These are phyloP conservation scores for Myotisia sp. DNA, from an alignment of 2,329 filamentous ascomycete genomes.

Conservation along the genomic window DNA sequence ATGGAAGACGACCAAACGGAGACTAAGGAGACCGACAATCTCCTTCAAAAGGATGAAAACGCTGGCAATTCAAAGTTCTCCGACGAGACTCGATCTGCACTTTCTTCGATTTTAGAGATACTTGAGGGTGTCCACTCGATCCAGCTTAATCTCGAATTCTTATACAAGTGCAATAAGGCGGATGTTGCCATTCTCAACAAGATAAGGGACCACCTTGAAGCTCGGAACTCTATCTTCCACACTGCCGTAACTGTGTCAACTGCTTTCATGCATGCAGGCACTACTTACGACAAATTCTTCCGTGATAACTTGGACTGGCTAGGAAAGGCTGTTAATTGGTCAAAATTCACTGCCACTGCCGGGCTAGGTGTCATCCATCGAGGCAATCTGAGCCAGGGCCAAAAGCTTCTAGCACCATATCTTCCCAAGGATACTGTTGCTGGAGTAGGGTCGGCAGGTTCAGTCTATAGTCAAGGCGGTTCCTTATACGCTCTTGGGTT, in stretches of 20 bases:
- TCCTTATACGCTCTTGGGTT: slow-evolving; percentile 89
- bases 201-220: slow-evolving; percentile 86
- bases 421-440: slow-evolving; percentile 54
- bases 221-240: slow-evolving; percentile 95
- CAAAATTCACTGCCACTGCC: slow-evolving; percentile 94
- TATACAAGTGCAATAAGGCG: slow-evolving; percentile 88
- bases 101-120: slow-evolving; percentile 44
- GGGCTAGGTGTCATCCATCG: slow-evolving; percentile 93
- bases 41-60: slow-evolving; percentile 29
- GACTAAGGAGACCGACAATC: slow-evolving; percentile 38
- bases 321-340: slow-evolving; percentile 98
- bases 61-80: slow-evolving; percentile 25
- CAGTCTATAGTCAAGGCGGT: slow-evolving; percentile 89
- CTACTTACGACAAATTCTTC: slow-evolving; percentile 97
- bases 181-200: slow-evolving; percentile 90
- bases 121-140: slow-evolving; percentile 88
- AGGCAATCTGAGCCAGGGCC: slow-evolving; percentile 82
- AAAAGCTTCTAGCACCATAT: slow-evolving; percentile 88
- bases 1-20: slow-evolving; percentile 42
- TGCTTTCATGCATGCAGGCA: slow-evolving; percentile 98
- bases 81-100: slow-evolving; percentile 40
- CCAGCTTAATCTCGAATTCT: slow-evolving; percentile 85
- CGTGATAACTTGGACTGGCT: slow-evolving; percentile 95
- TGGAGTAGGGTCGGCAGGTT: slow-evolving; percentile 60
- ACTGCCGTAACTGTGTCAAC: slow-evolving; percentile 95